A percentile compares a stretch with the other conserved stretches of the same genome.
phyloP scores from a whole-genome alignment of 495 filamentous ascomycete genomes.

The Neurospora sp. region DNA sequence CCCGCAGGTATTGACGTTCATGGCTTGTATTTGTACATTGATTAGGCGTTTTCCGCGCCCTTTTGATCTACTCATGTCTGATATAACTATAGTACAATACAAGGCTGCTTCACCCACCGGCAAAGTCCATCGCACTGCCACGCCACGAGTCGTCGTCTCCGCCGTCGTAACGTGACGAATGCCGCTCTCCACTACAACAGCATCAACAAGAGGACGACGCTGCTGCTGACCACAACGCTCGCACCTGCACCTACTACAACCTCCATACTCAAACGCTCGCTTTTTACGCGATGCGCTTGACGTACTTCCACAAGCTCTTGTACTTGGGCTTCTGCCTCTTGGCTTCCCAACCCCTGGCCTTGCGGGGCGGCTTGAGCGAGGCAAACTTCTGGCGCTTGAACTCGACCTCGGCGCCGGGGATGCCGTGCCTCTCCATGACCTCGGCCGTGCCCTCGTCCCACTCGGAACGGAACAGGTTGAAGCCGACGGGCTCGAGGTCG shows the following conservation, averaged over 20 bases:
- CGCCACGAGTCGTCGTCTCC: neutral
- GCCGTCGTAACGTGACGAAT: neutral
- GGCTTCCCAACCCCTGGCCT: slow-evolving; percentile 46
- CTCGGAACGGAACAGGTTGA: slow-evolving; percentile 72
- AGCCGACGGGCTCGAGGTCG: slow-evolving; percentile 62
- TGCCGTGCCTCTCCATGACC: slow-evolving; percentile 73
- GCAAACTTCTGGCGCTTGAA: slow-evolving; percentile 60
- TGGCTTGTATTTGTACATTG: slow-evolving; percentile 5
- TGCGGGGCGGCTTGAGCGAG: slow-evolving; percentile 42
- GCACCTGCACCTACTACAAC: neutral
- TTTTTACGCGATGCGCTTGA: slow-evolving; percentile 30
- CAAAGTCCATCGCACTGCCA: neutral
- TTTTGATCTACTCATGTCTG: slow-evolving; percentile 6
- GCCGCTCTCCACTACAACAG: neutral
- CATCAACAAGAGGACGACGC: neutral
- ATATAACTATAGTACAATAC: slow-evolving; percentile 16
- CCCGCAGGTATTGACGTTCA: neutral
- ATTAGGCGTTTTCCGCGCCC: neutral
- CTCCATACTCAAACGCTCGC: neutral
- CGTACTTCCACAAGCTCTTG: slow-evolving; percentile 43
- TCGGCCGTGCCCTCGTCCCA: slow-evolving; percentile 81
- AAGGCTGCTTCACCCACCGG: neutral
- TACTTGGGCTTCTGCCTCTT: slow-evolving; percentile 46
- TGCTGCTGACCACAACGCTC: neutral
- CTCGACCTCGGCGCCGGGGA: slow-evolving; percentile 70